These are phyloP conservation scores for Crithidia fasciculata DNA, from an alignment of 208 protist genomes.

Conservation along the genomic window DNA sequence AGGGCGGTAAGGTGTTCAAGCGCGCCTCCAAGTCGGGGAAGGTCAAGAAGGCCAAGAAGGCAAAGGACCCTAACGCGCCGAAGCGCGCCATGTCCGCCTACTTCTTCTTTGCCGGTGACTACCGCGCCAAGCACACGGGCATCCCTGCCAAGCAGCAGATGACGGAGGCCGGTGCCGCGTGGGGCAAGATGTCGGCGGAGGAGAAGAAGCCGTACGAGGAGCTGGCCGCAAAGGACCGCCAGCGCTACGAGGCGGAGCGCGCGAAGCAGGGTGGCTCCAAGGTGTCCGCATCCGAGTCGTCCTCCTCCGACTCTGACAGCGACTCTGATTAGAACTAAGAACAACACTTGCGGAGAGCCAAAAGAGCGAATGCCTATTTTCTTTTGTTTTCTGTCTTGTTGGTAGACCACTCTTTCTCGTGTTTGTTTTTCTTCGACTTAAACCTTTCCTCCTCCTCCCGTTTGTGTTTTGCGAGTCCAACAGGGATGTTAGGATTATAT, in stretches of 20 bases:
- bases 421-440: slow-evolving; percentile 9
- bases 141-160: slow-evolving; percentile 67
- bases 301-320: slow-evolving; percentile 38
- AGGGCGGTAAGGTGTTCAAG: slow-evolving; percentile 63
- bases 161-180: slow-evolving; percentile 68
- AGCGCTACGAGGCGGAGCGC: slow-evolving; percentile 79
- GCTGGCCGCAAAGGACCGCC: slow-evolving; percentile 81
- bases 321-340: slow-evolving; percentile 34
- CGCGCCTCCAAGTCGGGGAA: slow-evolving; percentile 47
- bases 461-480: not conserved
- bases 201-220: slow-evolving; percentile 83
- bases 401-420: not conserved
- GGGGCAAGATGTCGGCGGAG: slow-evolving; percentile 67
- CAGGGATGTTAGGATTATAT: too few species aligned
- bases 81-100: slow-evolving; percentile 84
- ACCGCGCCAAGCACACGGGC: slow-evolving; percentile 64
- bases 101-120: slow-evolving; percentile 81
- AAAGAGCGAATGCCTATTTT: too few species aligned
- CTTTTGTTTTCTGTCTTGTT: too few species aligned
- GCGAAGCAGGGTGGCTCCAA: slow-evolving; percentile 30
- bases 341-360: not conserved
- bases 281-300: slow-evolving; percentile 18
- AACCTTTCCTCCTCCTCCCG: not conserved
- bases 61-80: slow-evolving; percentile 85
- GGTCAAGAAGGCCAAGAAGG: slow-evolving; percentile 61